Base-by-base conservation (phyloP, 2,329 filamentous ascomycete genomes). In the Diatrype stigma region DNA sequence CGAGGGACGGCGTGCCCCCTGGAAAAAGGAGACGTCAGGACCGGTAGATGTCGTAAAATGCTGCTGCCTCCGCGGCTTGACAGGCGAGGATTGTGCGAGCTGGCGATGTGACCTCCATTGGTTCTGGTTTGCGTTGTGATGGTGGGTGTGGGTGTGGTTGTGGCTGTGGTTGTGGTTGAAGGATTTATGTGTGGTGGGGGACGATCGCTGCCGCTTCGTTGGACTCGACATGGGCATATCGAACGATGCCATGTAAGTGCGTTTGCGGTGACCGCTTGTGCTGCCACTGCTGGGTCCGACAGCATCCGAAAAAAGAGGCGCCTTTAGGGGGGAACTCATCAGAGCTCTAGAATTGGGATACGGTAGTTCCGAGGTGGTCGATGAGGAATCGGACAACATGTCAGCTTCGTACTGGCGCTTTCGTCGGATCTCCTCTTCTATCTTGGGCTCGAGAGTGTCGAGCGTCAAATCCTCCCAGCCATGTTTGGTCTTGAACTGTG, bases 401-500 rank as follows among this genome's bases (percentile, higher is more conserved):
- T 95, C 90, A 64, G 85, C 86, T 45, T 84, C 80, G 58, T 76
- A 76, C 49, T 85, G 77, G 61, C 87, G 81, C 72, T 86, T 88
- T 60, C 85, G 81, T 72, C 87, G 83, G 67, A 92, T 78, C 71
- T 93, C 83, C 66, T 91, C 82, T 66, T 93, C 87, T 56, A 93
- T 76, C 67, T 86, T 88, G 47, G 90, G 90, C 72, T 96, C 90
- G 72, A 96, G 90, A 55, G 79, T 85, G 67, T 91, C 89, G 64
- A 95, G 82, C 56, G 87, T 89, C 67, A 96, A 81, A 70, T 94
- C 89, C 72, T 96, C 88, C 86, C 91, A 95, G 68, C 92, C 92
- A 74, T 96, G 88, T 73, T 95, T 91, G 60, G 94, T 91, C 75
- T 97, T 97, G 81, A 96, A 94, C 71, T 95, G 94, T 67, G 94